A percentile compares a stretch with the other conserved stretches of the same genome.
Conservation (phyloP, 1,139 yeast genomes). For the Williopsis jadinii region DNA sequence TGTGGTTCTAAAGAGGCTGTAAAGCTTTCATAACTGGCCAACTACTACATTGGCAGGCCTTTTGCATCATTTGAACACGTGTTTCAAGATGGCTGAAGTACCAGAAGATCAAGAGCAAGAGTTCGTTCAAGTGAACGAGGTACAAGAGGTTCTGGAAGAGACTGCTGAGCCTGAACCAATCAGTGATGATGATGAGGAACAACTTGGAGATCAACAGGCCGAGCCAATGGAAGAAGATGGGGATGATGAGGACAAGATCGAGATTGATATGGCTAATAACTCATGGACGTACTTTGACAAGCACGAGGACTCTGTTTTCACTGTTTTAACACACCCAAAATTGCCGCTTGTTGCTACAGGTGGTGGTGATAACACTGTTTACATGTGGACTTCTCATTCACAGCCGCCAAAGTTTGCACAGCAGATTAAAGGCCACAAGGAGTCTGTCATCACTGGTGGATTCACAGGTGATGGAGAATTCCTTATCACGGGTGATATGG, state of each 20-base stretch:
- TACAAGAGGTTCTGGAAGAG: slow-evolving; percentile 22
- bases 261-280: slow-evolving; percentile 78
- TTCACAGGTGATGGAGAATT: slow-evolving; percentile 79
- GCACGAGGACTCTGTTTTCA: slow-evolving; percentile 79
- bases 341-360: slow-evolving; percentile 82
- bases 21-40: no score
- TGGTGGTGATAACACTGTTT: slow-evolving; percentile 86
- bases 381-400: slow-evolving; percentile 85
- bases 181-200: slow-evolving; percentile 27
- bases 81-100: slow-evolving; percentile 1
- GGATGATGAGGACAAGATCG: slow-evolving; percentile 34
- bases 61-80: no score
- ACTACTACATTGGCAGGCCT: no score
- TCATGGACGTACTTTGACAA: slow-evolving; percentile 84
- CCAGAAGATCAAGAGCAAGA: slow-evolving; percentile 11
- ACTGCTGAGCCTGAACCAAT: slow-evolving; percentile 19
- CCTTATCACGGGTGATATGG: slow-evolving; percentile 90
- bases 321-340: slow-evolving; percentile 71
- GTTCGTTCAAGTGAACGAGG: slow-evolving; percentile 17
- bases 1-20: no score
- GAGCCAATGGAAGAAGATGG: slow-evolving; percentile 28
- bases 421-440: slow-evolving; percentile 72
- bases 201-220: slow-evolving; percentile 24
- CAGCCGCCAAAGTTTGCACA: slow-evolving; percentile 77
- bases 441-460: slow-evolving; percentile 78